Percentiles rank a stretch among this genome's conserved stretches.
Evolutionary conservation across 371 early-diverging fungal species (phyloP).

Genomic region (Mucor indicus): DNA sequence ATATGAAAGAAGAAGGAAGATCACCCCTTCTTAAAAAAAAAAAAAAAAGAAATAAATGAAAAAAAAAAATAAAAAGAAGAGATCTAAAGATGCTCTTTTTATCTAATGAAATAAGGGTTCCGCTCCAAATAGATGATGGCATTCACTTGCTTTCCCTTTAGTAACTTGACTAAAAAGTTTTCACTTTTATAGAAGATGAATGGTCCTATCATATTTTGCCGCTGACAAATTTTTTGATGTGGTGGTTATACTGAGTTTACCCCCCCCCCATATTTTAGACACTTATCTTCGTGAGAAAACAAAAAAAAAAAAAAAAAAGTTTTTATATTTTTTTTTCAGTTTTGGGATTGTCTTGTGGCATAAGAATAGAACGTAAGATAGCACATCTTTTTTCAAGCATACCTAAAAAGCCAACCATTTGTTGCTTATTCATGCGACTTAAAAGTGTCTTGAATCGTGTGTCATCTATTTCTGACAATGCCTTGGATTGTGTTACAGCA

Average conservation of each 20-base stretch:
- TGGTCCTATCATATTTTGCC: constrained; percentile 13
- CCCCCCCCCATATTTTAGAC: too few relatives aligned
- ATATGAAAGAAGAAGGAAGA: too few relatives aligned
- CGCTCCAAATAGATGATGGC: too few relatives aligned
- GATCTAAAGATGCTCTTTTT: too few relatives aligned
- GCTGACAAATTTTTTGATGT: constrained; percentile 30
- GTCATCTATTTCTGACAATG: constrained; percentile 37
- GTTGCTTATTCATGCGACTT: constrained; percentile 48
- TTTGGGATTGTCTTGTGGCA: too few relatives aligned
- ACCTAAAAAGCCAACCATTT: constrained; percentile 53
- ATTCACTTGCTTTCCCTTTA: too few relatives aligned
- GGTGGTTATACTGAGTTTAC: constrained; percentile 8
- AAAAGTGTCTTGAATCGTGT: constrained; percentile 44
- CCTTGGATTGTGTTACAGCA: constrained; percentile 31
- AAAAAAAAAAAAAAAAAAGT: constrained; percentile 7
- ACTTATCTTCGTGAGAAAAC: constrained; percentile 4
- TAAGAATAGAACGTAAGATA: constrained; percentile 29
- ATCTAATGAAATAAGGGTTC: too few relatives aligned
- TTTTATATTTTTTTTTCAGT: too few relatives aligned
- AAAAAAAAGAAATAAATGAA: not conserved
- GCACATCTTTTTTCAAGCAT: constrained; percentile 49
- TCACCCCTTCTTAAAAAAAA: too few relatives aligned
- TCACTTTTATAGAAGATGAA: not conserved
- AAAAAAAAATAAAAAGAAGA: not conserved
- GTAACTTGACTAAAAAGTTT: not conserved